Base-by-base conservation (phyloP, 1,284 basidiomycete species). In the Spongispora temasekensis region DNA sequence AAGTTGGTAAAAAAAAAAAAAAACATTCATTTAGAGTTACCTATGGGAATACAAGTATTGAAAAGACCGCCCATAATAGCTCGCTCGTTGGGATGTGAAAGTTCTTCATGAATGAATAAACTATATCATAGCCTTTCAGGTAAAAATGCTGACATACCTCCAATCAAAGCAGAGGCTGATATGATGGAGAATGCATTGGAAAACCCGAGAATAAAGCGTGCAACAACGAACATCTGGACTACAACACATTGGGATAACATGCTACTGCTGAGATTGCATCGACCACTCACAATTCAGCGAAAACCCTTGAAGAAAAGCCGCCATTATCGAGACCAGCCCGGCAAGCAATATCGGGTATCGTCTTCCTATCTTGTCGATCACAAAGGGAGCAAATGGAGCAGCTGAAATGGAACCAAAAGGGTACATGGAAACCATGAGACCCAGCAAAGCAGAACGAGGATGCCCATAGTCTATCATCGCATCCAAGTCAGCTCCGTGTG, bases 31-130 rank as follows among this genome's bases (percentile, higher is more conserved):
- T n/a, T n/a, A n/a, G 2, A 12, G 25, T 53, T 48, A 67, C 66
- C 66, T 1, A 69, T 2, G 9, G n/a, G n/a, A 19, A 58, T 62
- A 37, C 23, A 51, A 3, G 46, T 4, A 4, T 13, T 40, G 4
- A 67, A 69, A 5, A 68, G 55, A 5, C 15, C 48, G 0, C 57
- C 31, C 23, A 70, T 50, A 5, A 61, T 35, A 0, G 59, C 61
- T 44, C 67, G 68, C 17, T 70, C 67, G 30, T 62, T 44, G 9
- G 64, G 65, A 55, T 67, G 53, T 4, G 65, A 66, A 4, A 67
- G 30, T 12, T 68, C 65, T 64, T 23, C 4, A 21, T 2, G 17
- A 5, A 2, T 48, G 30, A 31, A 32, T 42, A 1, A 35, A 42
- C 27, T 2, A 34, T 31, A 12, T 19, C 10, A 5, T 13, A 5